These are phyloP conservation scores for Penicillium pulvis DNA, from an alignment of 495 filamentous ascomycete species.

Conservation along the genomic window DNA sequence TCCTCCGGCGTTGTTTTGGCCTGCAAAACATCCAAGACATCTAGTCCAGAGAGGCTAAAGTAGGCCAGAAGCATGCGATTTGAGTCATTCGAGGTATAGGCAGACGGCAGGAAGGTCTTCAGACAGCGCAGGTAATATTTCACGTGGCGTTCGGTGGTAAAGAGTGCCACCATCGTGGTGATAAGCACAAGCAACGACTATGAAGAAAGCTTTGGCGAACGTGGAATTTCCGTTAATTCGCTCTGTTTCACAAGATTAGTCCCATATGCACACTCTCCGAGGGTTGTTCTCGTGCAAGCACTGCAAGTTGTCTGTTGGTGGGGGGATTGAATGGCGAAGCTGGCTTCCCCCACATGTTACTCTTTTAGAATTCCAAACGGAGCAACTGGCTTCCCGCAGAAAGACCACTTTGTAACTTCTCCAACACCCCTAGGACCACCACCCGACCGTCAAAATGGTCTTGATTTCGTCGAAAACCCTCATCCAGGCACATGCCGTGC, in stretches of 20 bases:
- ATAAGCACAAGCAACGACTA: background rate
- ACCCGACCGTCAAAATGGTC: slow-evolving; percentile 58
- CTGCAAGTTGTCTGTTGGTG: slow-evolving; percentile 10
- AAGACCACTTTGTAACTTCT: slow-evolving; percentile 9
- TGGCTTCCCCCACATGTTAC: slow-evolving; percentile 24
- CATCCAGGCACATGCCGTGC: slow-evolving; percentile 75
- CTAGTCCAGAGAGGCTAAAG: slow-evolving; percentile 82
- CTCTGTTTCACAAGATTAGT: background rate
- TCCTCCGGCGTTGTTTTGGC: slow-evolving; percentile 58
- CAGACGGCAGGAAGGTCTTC: slow-evolving; percentile 74
- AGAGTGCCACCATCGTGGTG: slow-evolving; percentile 41
- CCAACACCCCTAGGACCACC: background rate
- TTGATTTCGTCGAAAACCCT: slow-evolving; percentile 75
- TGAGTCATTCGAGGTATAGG: slow-evolving; percentile 84
- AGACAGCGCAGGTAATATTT: slow-evolving; percentile 93
- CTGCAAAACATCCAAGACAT: slow-evolving; percentile 69
- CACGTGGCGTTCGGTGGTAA: slow-evolving; percentile 74
- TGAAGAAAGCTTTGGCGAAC: background rate
- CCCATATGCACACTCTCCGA: background rate
- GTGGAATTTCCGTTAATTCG: background rate
- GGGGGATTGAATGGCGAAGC: slow-evolving; percentile 17
- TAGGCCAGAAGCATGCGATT: slow-evolving; percentile 87
- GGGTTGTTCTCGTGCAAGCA: slow-evolving; percentile 2
- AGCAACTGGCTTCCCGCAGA: background rate
- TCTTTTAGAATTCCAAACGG: slow-evolving; percentile 1